These are phyloP conservation scores for Sungouiozyma intestinalis DNA, from an alignment of 805 yeast species.

Conservation along the genomic window DNA sequence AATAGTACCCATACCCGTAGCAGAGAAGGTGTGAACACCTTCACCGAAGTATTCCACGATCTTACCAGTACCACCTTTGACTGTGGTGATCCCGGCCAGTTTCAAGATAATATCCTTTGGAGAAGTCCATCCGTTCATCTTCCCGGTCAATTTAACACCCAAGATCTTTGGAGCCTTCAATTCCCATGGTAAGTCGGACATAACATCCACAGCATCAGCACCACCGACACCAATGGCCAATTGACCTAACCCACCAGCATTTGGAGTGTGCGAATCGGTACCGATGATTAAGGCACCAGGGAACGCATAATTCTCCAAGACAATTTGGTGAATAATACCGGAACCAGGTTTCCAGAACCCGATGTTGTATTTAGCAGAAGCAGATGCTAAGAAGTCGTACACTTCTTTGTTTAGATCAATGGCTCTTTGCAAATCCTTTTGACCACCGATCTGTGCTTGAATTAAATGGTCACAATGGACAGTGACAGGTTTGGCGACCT, in stretches of 20 bases:
- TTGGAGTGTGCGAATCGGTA: conserved; percentile 96
- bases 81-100: conserved; percentile 89
- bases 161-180: conserved; percentile 91
- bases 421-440: conserved; percentile 74
- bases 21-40: conserved; percentile 84
- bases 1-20: conserved; percentile 99
- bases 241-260: conserved; percentile 97
- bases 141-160: conserved; percentile 92
- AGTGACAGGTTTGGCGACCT: conserved; percentile 89
- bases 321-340: conserved; percentile 96
- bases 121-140: conserved; percentile 89
- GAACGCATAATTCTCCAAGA: conserved; percentile 90
- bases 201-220: conserved; percentile 97
- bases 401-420: conserved; percentile 88
- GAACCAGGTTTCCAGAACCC: conserved; percentile 99
- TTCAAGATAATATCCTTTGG: conserved; percentile 93
- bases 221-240: conserved; percentile 99
- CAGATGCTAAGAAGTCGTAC: conserved; percentile 78
- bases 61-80: conserved; percentile 96
- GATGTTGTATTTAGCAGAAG: conserved; percentile 90
- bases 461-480: conserved; percentile 97
- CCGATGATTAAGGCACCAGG: conserved; percentile 96
- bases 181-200: conserved; percentile 94
- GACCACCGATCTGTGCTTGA: conserved; percentile 91
- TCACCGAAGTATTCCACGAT: conserved; percentile 95